These are phyloP conservation scores for Rhodotorula graminis DNA, from an alignment of 768 basidiomycete genomes.

Conservation along the genomic window DNA sequence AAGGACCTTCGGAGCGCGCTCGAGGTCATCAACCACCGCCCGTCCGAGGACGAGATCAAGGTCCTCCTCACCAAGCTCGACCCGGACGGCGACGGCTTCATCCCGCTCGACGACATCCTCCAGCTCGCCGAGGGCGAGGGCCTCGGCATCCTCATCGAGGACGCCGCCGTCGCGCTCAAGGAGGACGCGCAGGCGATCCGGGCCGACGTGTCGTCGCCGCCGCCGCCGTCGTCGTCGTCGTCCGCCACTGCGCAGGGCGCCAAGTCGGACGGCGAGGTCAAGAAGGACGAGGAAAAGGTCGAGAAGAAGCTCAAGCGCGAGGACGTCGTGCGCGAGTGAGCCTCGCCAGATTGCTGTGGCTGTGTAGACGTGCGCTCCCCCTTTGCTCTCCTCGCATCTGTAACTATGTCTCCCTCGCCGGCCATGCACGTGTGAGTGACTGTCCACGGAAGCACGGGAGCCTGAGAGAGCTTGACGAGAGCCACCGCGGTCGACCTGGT, in stretches of 20 bases:
- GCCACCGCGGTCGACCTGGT: too few species aligned
- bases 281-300: conserved; percentile 54
- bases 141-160: conserved; percentile 47
- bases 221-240: neutral
- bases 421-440: too few species aligned
- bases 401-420: too few species aligned
- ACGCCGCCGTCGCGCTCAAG: conserved; percentile 23
- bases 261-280: neutral
- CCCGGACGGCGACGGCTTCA: conserved; percentile 90
- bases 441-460: too few species aligned
- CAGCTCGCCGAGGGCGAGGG: conserved; percentile 66
- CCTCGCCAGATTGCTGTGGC: too few species aligned
- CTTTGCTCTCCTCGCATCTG: too few species aligned
- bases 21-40: conserved; percentile 84
- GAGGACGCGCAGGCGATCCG: conserved; percentile 23
- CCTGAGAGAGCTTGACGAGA: too few species aligned
- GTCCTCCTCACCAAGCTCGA: conserved; percentile 88
- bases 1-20: conserved; percentile 85
- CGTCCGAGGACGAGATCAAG: conserved; percentile 80
- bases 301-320: conserved; percentile 76
- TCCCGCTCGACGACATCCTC: conserved; percentile 92
- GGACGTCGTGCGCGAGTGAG: conserved; percentile 66
- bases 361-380: too few species aligned
- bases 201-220: conserved; percentile 3
- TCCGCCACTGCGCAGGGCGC: neutral